Base-by-base conservation (phyloP, 2,329 filamentous ascomycete species). In the Fonsecaea pedrosoi region DNA sequence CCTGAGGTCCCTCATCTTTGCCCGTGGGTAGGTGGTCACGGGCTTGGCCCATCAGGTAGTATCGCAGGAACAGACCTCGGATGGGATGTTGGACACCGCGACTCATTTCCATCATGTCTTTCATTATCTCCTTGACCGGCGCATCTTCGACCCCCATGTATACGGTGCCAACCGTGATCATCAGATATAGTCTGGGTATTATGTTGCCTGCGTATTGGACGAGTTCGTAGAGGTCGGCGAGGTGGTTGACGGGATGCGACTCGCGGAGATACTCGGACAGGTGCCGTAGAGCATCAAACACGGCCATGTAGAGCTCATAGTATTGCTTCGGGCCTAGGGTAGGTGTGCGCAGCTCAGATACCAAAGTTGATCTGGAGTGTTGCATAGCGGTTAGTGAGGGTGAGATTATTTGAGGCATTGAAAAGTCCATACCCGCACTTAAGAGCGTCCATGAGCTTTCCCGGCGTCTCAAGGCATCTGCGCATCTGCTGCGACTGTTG, bases 81-180 rank as follows among this genome's bases (percentile, higher is more conserved):
- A 97, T 94, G 15, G 95, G 95, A 79, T 99, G 95, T 77, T 99
- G 95, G 25, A 99, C 94, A 64, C 95, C 95, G 70, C 95, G 88
- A 80, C 93, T 98, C 95, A 99, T 99, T 80, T 99, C 95, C 95
- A 99, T 99, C 95, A 99, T 99, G 79, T 99, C 95, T 82, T 99
- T 99, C 95, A 99, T 99, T 70, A 99, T 92, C 83, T 99, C 95
- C 82, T 99, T 99, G 73, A 99, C 95, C 0, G 95, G 95, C 66
- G 96, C 95, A 85, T 98, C 95, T 75, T 95, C 91, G 76, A 99
- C 96, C 32, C 92, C 90, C 95, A 99, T 99, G 83, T 99, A 99
- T 57, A 97, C 96, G 2, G 95, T 99, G 66, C 95, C 95, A 45
- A 99, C 96, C 0, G 96, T 99, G 76, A 99, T 95, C 96, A 99